Evolutionary conservation across 2,329 filamentous ascomycete genomes (phyloP).

Genomic region (Fusarium sp.): DNA sequence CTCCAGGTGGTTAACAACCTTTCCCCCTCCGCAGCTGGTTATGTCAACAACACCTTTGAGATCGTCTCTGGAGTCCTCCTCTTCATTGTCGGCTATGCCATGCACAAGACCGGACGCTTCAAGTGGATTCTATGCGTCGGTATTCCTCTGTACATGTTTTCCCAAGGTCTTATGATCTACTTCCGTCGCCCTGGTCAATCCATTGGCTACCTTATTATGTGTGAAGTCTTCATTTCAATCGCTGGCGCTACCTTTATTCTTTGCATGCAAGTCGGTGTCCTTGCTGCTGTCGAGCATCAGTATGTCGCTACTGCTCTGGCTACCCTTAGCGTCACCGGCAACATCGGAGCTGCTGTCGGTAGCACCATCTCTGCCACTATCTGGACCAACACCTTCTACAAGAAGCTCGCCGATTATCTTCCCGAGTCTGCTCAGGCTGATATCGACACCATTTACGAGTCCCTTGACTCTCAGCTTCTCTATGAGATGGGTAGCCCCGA

Average conservation of each 20-base stretch:
- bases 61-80: slow-evolving; percentile 59
- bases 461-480: slow-evolving; percentile 60
- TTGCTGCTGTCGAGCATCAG: slow-evolving; percentile 46
- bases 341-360: slow-evolving; percentile 44
- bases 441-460: slow-evolving; percentile 60
- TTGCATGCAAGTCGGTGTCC: slow-evolving; percentile 41
- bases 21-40: slow-evolving; percentile 56
- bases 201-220: slow-evolving; percentile 58
- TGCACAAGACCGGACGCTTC: slow-evolving; percentile 61
- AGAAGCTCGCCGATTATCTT: slow-evolving; percentile 60
- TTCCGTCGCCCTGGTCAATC: slow-evolving; percentile 48
- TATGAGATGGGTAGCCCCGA: slow-evolving; percentile 57
- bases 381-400: slow-evolving; percentile 45
- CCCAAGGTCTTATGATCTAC: slow-evolving; percentile 55
- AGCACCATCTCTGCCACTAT: slow-evolving; percentile 45
- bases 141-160: slow-evolving; percentile 63
- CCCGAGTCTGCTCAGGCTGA: slow-evolving; percentile 52
- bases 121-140: slow-evolving; percentile 59
- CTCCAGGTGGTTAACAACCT: slow-evolving; percentile 61
- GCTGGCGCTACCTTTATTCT: slow-evolving; percentile 61
- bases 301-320: slow-evolving; percentile 46
- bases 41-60: slow-evolving; percentile 58
- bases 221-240: slow-evolving; percentile 62
- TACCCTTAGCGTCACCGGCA: slow-evolving; percentile 40
- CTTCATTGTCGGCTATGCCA: slow-evolving; percentile 56